Base-by-base conservation (phyloP, 2,329 filamentous ascomycete genomes). In the Cordyceps javanica region DNA sequence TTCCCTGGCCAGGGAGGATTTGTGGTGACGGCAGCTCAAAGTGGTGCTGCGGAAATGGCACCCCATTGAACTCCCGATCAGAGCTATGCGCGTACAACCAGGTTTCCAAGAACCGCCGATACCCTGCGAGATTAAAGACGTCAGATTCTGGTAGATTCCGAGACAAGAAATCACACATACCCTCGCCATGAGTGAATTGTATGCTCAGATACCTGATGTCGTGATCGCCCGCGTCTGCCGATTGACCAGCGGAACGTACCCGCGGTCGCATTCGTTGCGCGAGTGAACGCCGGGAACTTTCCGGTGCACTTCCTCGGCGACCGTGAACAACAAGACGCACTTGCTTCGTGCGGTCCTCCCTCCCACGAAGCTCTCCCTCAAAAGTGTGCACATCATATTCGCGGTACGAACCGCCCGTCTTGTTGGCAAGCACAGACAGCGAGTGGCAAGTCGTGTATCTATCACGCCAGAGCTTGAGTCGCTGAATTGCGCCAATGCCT, bases 381-480 rank as follows among this genome's bases (percentile, higher is more conserved):
- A 81, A 81, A 26, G 72, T 68, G 58, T 75, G 73, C 10, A 80
- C 70, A 34, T 74, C 68, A 60, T 78, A 81, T 62, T 80, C 78
- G 49, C 74, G 76, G 61, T 78, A 78, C 16, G 71, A 70, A 6
- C 75, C 69, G 49, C 78, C 74, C 8, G 68, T 69, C 54, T 75
- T 75, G 61, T 79, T 79, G 32, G 78, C 77, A 56, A 76, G 74
- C 19, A 81, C 67, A 9, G 75, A 77, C 32, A 81, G 60, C 26
- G 73, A 78, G 63, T 81, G 77, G 44, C 73, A 75, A 3, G 73
- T 74, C 13, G 75, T 76, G 56, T 77, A 74, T 48, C 73, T 70
- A 61, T 81, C 78, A 55, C 72, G 72, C 78, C 78, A 81, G 26
- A 81, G 67, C 67, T 81, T 81, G 60, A 81, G 71, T 53, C 78